Evolutionary conservation across 1,139 yeast species (phyloP).

Genomic region (Sugiyamaella grinbergsii): DNA sequence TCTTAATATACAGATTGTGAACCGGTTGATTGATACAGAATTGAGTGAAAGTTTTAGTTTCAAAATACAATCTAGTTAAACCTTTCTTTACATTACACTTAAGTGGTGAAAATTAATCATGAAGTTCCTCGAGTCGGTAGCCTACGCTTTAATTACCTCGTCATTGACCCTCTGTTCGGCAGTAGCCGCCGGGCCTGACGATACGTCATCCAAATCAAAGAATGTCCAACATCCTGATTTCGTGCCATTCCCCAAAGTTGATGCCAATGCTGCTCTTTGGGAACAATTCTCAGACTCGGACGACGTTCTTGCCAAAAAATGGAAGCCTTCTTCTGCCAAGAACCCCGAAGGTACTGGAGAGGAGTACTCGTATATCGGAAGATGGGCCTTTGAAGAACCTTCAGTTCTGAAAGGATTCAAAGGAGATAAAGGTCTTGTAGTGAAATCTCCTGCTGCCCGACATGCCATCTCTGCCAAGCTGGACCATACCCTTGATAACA

Average conservation of each 20-base stretch:
- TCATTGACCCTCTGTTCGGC: constrained; percentile 20
- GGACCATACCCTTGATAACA: constrained; percentile 56
- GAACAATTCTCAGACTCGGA: constrained; percentile 66
- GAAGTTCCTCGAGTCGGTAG: constrained; percentile 24
- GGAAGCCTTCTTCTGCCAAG: constrained; percentile 66
- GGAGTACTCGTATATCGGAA: constrained; percentile 62
- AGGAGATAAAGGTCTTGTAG: constrained; percentile 72
- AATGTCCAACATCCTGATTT: constrained; percentile 22
- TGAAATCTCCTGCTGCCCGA: constrained; percentile 72
- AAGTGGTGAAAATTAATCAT: constrained; percentile 7
- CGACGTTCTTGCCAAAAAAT: constrained; percentile 43
- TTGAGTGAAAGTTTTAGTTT: no score
- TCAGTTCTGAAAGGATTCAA: constrained; percentile 56
- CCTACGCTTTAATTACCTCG: constrained; percentile 22
- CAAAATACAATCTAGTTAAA: no score
- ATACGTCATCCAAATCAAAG: neutral
- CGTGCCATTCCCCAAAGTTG: constrained; percentile 22
- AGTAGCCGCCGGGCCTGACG: constrained; percentile 6
- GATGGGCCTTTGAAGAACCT: constrained; percentile 72
- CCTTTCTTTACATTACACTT: no score
- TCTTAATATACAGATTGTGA: no score
- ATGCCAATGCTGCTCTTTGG: constrained; percentile 22
- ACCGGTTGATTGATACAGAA: no score
- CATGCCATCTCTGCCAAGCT: constrained; percentile 74
- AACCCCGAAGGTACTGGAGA: constrained; percentile 45